Evolutionary conservation across 805 yeast species (phyloP).

Genomic region (Pichia paraexigua): DNA sequence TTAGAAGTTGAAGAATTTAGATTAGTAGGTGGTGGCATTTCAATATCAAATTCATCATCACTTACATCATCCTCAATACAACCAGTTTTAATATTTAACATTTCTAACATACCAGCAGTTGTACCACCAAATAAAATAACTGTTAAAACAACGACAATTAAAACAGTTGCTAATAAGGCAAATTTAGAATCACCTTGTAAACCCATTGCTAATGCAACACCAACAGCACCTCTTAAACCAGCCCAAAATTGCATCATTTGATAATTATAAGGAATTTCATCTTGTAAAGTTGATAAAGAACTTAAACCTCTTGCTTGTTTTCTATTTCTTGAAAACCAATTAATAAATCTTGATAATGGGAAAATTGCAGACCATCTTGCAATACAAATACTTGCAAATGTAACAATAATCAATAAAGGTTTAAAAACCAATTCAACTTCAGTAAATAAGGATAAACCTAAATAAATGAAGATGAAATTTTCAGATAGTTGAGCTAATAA

Average conservation of each 20-base stretch:
- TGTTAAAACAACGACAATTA: constrained; percentile 93
- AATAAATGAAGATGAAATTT: constrained; percentile 90
- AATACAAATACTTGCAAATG: constrained; percentile 83
- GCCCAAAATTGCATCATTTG: constrained; percentile 99
- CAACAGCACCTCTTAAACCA: constrained; percentile 97
- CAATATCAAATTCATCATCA: constrained; percentile 95
- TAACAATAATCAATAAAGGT: constrained; percentile 84
- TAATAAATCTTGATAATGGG: constrained; percentile 80
- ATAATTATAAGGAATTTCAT: constrained; percentile 89
- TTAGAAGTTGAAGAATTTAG: constrained; percentile 10
- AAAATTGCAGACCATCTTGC: constrained; percentile 97
- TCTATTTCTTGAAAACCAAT: constrained; percentile 64
- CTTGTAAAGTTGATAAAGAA: constrained; percentile 39
- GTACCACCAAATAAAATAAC: constrained; percentile 97
- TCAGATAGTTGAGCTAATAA: constrained; percentile 90
- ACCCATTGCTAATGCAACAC: constrained; percentile 98
- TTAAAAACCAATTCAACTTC: constrained; percentile 93
- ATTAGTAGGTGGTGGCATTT: constrained; percentile 39
- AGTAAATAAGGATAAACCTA: constrained; percentile 90
- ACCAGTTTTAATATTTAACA: constrained; percentile 87
- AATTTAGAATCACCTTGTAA: constrained; percentile 88
- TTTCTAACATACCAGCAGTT: constrained; percentile 96
- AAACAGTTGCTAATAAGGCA: constrained; percentile 84
- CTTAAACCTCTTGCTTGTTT: constrained; percentile 39
- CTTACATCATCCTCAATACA: constrained; percentile 74